Evolutionary conservation across 768 basidiomycete species (phyloP).

Genomic region (Peribolospora baueri): DNA sequence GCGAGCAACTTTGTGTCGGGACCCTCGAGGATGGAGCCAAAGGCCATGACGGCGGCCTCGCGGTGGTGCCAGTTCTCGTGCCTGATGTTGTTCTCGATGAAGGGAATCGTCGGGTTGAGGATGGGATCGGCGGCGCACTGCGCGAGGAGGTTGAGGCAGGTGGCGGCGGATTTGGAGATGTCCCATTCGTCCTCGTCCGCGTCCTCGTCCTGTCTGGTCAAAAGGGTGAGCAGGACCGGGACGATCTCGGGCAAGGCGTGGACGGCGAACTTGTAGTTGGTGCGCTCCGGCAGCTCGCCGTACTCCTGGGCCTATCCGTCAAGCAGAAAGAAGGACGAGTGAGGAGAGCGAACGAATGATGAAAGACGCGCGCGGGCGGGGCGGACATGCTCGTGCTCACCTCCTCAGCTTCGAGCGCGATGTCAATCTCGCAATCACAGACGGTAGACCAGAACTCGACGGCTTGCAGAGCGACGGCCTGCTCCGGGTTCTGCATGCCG

Average conservation of each 20-base stretch:
- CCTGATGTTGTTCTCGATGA: conserved; percentile 91
- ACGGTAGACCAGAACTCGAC: conserved; percentile 99
- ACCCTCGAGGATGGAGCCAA: conserved; percentile 90
- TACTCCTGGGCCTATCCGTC: conserved; percentile 52
- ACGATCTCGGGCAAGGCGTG: conserved; percentile 83
- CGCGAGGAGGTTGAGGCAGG: conserved; percentile 67
- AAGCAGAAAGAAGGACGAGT: neutral
- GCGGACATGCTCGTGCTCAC: conserved; percentile 22
- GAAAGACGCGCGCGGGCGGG: conserved; percentile 1
- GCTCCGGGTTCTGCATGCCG: conserved; percentile 86
- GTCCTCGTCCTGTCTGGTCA: conserved; percentile 85
- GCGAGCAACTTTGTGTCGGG: conserved; percentile 69
- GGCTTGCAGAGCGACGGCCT: conserved; percentile 78
- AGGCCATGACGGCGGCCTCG: conserved; percentile 95
- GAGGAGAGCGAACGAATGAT: neutral
- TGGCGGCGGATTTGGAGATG: conserved; percentile 85
- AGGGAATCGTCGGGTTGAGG: conserved; percentile 81
- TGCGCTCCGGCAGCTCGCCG: conserved; percentile 39
- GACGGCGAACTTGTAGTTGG: conserved; percentile 70
- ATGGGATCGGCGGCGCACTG: conserved; percentile 73
- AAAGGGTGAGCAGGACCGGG: conserved; percentile 64
- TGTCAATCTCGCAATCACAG: conserved; percentile 86
- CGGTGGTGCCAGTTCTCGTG: conserved; percentile 77
- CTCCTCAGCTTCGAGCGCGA: conserved; percentile 75
- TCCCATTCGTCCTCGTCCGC: conserved; percentile 99